Evolutionary conservation across 176 grass and related monocot genomes (phyloP).

Genomic region (Melocanna baccifera): DNA sequence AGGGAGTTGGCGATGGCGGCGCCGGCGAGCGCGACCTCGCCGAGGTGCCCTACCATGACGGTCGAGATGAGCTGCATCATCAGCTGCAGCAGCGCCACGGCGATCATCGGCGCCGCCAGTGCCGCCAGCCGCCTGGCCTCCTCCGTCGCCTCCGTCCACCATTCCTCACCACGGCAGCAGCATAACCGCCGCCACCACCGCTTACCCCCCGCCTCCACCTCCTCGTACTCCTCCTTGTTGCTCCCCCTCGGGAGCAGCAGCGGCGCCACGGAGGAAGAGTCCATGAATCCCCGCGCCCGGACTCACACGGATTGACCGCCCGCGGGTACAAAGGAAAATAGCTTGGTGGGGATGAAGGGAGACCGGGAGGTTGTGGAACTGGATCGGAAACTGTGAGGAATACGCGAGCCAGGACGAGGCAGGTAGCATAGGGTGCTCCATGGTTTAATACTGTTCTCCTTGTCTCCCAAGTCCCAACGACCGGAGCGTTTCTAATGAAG

Average conservation of each 20-base stretch:
- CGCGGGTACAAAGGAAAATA: too few species aligned
- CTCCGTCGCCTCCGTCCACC: conserved; percentile 32
- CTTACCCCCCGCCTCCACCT: not conserved
- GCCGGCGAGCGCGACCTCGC: conserved; percentile 58
- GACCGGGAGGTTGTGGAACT: not conserved
- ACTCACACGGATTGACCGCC: not conserved
- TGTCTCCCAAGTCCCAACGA: too few species aligned
- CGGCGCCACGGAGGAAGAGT: conserved; percentile 26
- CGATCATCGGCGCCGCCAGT: conserved; percentile 62
- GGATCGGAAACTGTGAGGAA: too few species aligned
- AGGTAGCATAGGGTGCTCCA: too few species aligned
- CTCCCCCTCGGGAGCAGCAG: conserved; percentile 22
- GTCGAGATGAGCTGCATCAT: conserved; percentile 66
- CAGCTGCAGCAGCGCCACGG: conserved; percentile 53
- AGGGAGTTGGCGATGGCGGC: conserved; percentile 70
- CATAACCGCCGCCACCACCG: not conserved
- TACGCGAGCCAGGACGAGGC: too few species aligned
- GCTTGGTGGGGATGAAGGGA: not conserved
- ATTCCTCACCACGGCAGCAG: not conserved
- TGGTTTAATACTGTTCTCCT: too few species aligned
- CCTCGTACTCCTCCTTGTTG: not conserved
- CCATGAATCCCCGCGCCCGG: conserved; percentile 18
- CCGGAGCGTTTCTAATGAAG: too few species aligned
- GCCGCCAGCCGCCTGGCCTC: conserved; percentile 43
- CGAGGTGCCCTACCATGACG: conserved; percentile 70